Base-by-base conservation (phyloP, 1,139 yeast species). In the Suhomyces bolitotheri region DNA sequence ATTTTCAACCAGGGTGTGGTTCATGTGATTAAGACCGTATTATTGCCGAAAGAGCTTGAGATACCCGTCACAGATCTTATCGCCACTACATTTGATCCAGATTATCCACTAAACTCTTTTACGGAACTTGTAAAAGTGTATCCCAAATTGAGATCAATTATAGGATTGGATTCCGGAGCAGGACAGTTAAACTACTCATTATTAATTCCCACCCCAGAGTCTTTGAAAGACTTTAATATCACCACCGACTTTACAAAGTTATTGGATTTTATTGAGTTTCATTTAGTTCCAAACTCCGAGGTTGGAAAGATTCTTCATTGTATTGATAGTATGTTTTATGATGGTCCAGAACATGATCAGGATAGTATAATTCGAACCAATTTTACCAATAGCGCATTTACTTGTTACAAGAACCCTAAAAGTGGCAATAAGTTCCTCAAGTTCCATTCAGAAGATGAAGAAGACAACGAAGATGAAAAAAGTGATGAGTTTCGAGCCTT, bases 1-100 rank as follows among this genome's bases (percentile, higher is more conserved):
- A 56, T 92, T 12, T 90, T 86, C 55, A 80, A 77, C 43, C 82
- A 84, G 52, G 98, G 97, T 1, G 96, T 90, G 0, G 76, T 87
- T 2, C 97, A 89, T 54, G 78, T 90, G 2, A 64, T 85, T 5
- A 63, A 71, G 29, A 58, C 71, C 8, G 66, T 87, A 0, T 53
- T 77, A 2, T 60, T 88, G 7, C 96, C 97, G 0, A 57, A 62
- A 0, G 58, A 64, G 21, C 60, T 90, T 21, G 57, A 66, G 7
- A 73, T 92, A 4, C 59, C 81, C 0, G 62, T 86, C 12, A 37
- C 46, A 1, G 83, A 87, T 37, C 65, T 92, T 33, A 63, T 90
- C 11, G 48, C 46, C 23, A 58, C 74, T 0, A 67, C 73, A 1
- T 57, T 57, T 3, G 72, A 80, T 4, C 67, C 78, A 3, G 77